Percentiles rank a stretch among this genome's conserved stretches.
These are phyloP conservation scores for Chrysoporthe puriensis DNA, from an alignment of 2,329 filamentous ascomycete species.

Conservation along the genomic window DNA sequence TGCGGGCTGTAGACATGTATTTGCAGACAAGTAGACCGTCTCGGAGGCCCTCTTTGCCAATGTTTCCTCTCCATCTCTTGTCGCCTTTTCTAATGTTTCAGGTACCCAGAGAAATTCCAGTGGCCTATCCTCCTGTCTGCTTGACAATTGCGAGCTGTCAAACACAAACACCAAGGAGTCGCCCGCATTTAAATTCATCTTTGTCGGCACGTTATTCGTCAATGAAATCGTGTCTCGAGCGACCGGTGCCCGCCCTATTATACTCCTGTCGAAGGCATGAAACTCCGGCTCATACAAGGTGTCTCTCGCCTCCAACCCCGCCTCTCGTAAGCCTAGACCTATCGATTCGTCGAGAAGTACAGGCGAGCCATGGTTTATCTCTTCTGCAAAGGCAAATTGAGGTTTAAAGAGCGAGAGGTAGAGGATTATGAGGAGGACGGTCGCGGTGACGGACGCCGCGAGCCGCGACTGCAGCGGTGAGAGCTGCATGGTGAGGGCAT, in stretches of 20 bases:
- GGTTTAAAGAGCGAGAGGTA: constrained; percentile 64
- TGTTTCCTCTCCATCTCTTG: constrained; percentile 29
- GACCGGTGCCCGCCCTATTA: constrained; percentile 62
- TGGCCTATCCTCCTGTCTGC: constrained; percentile 34
- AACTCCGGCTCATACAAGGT: constrained; percentile 64
- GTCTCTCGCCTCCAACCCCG: constrained; percentile 33
- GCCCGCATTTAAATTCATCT: constrained; percentile 65
- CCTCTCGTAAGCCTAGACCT: constrained; percentile 26
- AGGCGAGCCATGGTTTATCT: constrained; percentile 41
- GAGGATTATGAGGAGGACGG: constrained; percentile 61
- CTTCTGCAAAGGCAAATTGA: constrained; percentile 65
- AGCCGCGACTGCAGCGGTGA: constrained; percentile 74
- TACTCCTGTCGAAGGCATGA: constrained; percentile 60
- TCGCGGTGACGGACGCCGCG: constrained; percentile 66
- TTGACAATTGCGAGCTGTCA: constrained; percentile 56
- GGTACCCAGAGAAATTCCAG: constrained; percentile 24
- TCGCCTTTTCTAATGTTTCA: constrained; percentile 28
- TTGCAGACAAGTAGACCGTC: constrained; percentile 80
- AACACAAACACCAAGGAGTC: constrained; percentile 68
- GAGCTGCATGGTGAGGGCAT: constrained; percentile 57
- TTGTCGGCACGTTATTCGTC: constrained; percentile 66
- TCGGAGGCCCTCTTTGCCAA: constrained; percentile 35
- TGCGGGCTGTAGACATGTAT: constrained; percentile 79
- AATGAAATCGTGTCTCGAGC: constrained; percentile 48
- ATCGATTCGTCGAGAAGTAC: constrained; percentile 33